These are phyloP conservation scores for Rhodotorula sp. DNA, from an alignment of 1,284 basidiomycete genomes.

Conservation along the genomic window DNA sequence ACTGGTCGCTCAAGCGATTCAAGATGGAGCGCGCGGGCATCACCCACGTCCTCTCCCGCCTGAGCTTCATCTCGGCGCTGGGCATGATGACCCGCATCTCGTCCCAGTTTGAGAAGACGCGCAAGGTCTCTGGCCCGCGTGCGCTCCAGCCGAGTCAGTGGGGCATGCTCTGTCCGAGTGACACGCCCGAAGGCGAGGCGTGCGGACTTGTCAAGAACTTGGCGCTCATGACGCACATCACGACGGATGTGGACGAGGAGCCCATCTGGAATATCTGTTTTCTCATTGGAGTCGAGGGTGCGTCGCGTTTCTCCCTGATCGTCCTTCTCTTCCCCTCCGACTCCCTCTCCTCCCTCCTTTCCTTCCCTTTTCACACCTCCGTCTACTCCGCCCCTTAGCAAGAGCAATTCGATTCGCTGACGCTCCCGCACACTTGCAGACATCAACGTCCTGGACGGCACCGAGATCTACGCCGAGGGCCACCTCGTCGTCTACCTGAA, in stretches of 20 bases:
- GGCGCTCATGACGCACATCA: constrained; percentile 99
- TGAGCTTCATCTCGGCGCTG: constrained; percentile 95
- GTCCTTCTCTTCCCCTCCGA: neutral
- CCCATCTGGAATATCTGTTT: constrained; percentile 88
- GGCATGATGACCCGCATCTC: constrained; percentile 99
- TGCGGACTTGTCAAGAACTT: constrained; percentile 99
- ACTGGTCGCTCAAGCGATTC: constrained; percentile 99
- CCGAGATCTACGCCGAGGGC: constrained; percentile 89
- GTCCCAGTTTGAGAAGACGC: constrained; percentile 98
- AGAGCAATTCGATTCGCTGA: neutral
- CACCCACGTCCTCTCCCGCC: constrained; percentile 92
- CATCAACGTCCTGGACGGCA: constrained; percentile 87
- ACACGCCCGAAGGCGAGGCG: constrained; percentile 99
- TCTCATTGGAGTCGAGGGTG: constrained; percentile 93
- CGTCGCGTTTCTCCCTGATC: constrained; percentile 31
- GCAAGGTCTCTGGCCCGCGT: constrained; percentile 97
- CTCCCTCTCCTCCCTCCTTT: neutral
- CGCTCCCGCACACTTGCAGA: constrained; percentile 59
- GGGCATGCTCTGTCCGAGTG: constrained; percentile 98
- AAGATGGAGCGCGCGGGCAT: constrained; percentile 99
- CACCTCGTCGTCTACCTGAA: constrained; percentile 97
- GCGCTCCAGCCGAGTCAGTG: constrained; percentile 98
- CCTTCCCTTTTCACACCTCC: neutral
- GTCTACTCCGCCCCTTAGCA: no score
- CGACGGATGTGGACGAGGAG: constrained; percentile 96